These are phyloP conservation scores for Epichloe bromicola DNA, from an alignment of 2,329 filamentous ascomycete species.

Conservation along the genomic window DNA sequence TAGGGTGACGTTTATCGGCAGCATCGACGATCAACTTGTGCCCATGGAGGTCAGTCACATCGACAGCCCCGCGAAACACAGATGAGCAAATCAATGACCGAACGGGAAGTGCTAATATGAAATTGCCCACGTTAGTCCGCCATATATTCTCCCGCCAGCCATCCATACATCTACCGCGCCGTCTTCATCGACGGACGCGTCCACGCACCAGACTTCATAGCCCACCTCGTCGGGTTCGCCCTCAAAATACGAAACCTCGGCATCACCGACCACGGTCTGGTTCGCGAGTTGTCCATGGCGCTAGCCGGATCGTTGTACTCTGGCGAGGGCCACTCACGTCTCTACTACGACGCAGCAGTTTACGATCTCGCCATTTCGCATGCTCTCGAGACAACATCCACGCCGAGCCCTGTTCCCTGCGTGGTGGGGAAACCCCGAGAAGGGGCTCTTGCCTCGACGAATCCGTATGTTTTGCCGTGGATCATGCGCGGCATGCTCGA, in stretches of 20 bases:
- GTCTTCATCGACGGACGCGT: slow-evolving; percentile 90
- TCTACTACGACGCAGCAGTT: slow-evolving; percentile 81
- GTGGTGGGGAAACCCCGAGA: slow-evolving; percentile 11
- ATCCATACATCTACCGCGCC: slow-evolving; percentile 90
- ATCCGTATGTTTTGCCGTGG: slow-evolving; percentile 88
- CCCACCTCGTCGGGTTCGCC: slow-evolving; percentile 82
- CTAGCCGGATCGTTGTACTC: slow-evolving; percentile 83
- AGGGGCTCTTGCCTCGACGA: slow-evolving; percentile 38
- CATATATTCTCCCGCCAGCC: slow-evolving; percentile 69
- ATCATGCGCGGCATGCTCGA: slow-evolving; percentile 89
- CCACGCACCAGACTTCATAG: slow-evolving; percentile 87
- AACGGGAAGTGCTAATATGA: background rate
- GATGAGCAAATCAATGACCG: background rate
- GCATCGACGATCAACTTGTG: slow-evolving; percentile 93
- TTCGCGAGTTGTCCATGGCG: slow-evolving; percentile 77
- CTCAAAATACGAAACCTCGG: slow-evolving; percentile 90
- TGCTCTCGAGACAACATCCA: slow-evolving; percentile 55
- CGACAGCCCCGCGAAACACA: too few species aligned
- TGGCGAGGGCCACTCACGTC: slow-evolving; percentile 82
- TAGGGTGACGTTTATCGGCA: slow-evolving; percentile 77
- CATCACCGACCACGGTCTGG: slow-evolving; percentile 81
- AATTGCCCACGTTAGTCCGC: slow-evolving; percentile 45
- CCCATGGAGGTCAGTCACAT: slow-evolving; percentile 58
- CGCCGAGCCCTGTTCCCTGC: slow-evolving; percentile 26
- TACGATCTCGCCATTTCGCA: slow-evolving; percentile 69